Evolutionary conservation across 2,329 filamentous ascomycete species (phyloP), one percentile per base, ranked within the genome.

Genomic region (Erysiphe neolycopersici): DNA sequence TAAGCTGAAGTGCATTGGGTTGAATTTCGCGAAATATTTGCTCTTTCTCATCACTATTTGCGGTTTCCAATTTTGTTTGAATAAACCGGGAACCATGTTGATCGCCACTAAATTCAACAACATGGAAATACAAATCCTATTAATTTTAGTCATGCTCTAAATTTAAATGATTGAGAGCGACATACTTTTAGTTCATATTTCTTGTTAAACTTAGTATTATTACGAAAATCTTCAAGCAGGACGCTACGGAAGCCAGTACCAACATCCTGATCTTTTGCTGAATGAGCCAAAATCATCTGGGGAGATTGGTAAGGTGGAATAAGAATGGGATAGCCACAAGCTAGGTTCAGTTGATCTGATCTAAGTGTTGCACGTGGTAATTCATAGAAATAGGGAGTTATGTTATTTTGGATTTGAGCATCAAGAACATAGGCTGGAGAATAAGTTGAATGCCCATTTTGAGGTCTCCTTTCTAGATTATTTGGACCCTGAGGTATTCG

Each of bases 1-100:
- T 94, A 41, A 98, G 64, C 54, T 87, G 83, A 29, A 92, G 60
- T 1, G 79, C 74, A 51, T 98, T 89, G 0, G 75, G 71, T 52
- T 80, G 71, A 39, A 98, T 83, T 59, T 95, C 89, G 0, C 69
- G 66, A 63, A 94, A 95, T 0, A 95, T 71, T 45, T 76, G 76
- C 30, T 92, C 82, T 60, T 94, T 95, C 56, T 94, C 87, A 47
- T 95, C 89, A 53, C 84, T 93, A 57, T 92, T 94, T 44, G 89
- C 89, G 1, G 74, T 79, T 58, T 89, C 80, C 3, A 98, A 69
- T 60, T 92, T 94, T 51, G 79, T 73, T 56, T 98, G 89, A 46
- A 98, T 93, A 58, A 94, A 94, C 1, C 89, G 74, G 1, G 89
- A 98, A 1, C 85, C 89, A 52, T 92, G 79, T 58, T 95, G 89